Conservation (phyloP, 2,329 filamentous ascomycete species). For the Trichoderma semiorbis region DNA sequence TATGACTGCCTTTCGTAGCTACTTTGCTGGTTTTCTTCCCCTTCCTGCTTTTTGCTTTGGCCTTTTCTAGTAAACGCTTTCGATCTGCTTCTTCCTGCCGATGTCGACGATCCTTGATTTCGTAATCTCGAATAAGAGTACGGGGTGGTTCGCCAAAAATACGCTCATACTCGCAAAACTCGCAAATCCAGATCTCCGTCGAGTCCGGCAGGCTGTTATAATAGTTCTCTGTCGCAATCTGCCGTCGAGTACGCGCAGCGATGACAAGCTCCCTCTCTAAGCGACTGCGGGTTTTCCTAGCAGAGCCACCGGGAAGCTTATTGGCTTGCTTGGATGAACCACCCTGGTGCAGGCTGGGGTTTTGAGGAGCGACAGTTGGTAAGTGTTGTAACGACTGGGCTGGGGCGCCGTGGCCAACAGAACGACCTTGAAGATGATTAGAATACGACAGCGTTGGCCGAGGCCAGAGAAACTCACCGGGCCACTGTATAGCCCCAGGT, state of each 20-base stretch:
- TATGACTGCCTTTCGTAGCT: conserved; percentile 28
- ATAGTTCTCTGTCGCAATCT: conserved; percentile 74
- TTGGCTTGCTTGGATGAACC: conserved; percentile 35
- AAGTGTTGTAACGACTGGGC: conserved; percentile 2
- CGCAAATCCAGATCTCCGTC: conserved; percentile 89
- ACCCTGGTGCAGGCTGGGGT: conserved; percentile 29
- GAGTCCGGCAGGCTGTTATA: conserved; percentile 64
- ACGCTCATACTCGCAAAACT: conserved; percentile 96
- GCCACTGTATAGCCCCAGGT: conserved; percentile 73
- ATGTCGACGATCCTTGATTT: conserved; percentile 86
- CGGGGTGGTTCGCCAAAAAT: conserved; percentile 87
- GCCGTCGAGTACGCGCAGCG: conserved; percentile 73
- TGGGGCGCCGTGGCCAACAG: background rate
- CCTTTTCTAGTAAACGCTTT: conserved; percentile 80
- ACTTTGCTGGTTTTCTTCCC: conserved; percentile 75
- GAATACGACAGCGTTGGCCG: background rate
- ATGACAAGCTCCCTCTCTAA: conserved; percentile 67
- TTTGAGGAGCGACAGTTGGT: background rate
- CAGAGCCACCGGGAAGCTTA: conserved; percentile 27
- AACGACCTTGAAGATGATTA: background rate
- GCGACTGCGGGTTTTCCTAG: conserved; percentile 61
- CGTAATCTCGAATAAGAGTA: conserved; percentile 85
- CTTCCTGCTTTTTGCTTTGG: conserved; percentile 89
- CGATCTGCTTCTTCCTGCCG: conserved; percentile 84
- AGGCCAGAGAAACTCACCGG: conserved; percentile 42